phyloP scores from a whole-genome alignment of 2,329 filamentous ascomycete species.

The Ceratocystis harringtonii region DNA sequence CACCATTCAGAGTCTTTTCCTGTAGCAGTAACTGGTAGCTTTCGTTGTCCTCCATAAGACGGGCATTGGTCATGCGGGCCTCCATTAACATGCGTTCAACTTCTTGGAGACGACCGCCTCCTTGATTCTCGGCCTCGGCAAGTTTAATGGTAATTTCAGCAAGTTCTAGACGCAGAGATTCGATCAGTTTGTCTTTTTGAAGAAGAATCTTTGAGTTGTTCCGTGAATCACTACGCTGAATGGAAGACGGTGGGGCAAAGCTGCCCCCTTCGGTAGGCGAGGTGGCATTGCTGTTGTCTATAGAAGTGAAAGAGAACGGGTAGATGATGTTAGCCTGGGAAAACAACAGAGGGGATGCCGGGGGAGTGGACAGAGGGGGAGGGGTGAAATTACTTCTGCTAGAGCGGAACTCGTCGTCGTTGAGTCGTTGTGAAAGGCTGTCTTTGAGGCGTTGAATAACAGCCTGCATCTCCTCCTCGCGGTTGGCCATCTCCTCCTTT shows the following conservation, averaged over 20 bases:
- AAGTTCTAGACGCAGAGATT: constrained; percentile 77
- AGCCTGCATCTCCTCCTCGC: constrained; percentile 79
- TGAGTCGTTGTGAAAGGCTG: constrained; percentile 60
- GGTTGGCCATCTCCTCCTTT: constrained; percentile 70
- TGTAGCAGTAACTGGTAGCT: constrained; percentile 90
- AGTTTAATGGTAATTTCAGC: constrained; percentile 93
- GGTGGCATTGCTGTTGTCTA: constrained; percentile 31
- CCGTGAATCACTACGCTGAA: constrained; percentile 75
- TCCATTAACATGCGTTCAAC: constrained; percentile 85
- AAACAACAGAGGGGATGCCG: neutral
- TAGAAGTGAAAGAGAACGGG: constrained; percentile 15
- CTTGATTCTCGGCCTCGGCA: constrained; percentile 84
- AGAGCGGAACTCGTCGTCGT: constrained; percentile 25
- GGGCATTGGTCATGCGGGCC: constrained; percentile 85
- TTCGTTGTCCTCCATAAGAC: constrained; percentile 96
- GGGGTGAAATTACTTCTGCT: constrained; percentile 14
- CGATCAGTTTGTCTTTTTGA: constrained; percentile 94
- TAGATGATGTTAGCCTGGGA: neutral
- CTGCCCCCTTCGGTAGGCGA: constrained; percentile 57
- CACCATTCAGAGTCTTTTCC: constrained; percentile 89
- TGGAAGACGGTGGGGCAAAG: constrained; percentile 72
- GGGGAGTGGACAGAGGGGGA: neutral
- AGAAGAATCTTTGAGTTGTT: constrained; percentile 80
- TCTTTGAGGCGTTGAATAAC: constrained; percentile 90
- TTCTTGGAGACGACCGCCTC: constrained; percentile 72